A percentile compares a stretch with the other conserved stretches of the same genome.
Conservation (phyloP, 1,284 basidiomycete species). For the Taiwanofungus camphoratus region DNA sequence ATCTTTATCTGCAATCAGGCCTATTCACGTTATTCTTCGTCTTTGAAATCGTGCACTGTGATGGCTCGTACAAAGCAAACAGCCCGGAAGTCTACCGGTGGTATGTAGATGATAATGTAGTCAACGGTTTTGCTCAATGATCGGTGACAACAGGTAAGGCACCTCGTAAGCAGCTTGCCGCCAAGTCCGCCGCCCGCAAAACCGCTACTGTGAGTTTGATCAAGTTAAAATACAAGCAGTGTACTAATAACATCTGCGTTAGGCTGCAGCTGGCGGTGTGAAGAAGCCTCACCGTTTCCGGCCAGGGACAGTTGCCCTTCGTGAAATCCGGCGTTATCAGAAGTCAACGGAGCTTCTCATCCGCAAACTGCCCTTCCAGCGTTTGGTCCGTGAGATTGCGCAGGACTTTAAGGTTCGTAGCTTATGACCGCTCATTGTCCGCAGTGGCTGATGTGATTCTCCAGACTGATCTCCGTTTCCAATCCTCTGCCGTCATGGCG, state of each 20-base stretch:
- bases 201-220: slow-evolving; percentile 24
- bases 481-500: slow-evolving; percentile 70
- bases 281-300: slow-evolving; percentile 74
- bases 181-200: slow-evolving; percentile 53
- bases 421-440: slow-evolving; percentile 16
- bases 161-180: slow-evolving; percentile 65
- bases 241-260: neutral
- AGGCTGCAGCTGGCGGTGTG: slow-evolving; percentile 61
- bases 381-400: slow-evolving; percentile 69
- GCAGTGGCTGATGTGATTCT: slow-evolving; percentile 26
- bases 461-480: slow-evolving; percentile 73
- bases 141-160: slow-evolving; percentile 43
- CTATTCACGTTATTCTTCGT: too few species aligned
- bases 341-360: slow-evolving; percentile 78
- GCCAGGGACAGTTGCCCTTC: slow-evolving; percentile 71
- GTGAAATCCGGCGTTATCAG: slow-evolving; percentile 83
- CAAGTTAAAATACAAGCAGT: neutral
- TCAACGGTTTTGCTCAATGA: too few species aligned
- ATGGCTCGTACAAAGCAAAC: slow-evolving; percentile 70
- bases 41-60: slow-evolving; percentile 14
- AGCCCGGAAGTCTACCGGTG: slow-evolving; percentile 81
- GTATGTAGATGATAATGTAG: slow-evolving; percentile 21
- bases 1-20: too few species aligned
- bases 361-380: slow-evolving; percentile 76
- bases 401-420: slow-evolving; percentile 65